Conservation (phyloP, 345 rosid species). For the Streptanthus diversifolius region DNA sequence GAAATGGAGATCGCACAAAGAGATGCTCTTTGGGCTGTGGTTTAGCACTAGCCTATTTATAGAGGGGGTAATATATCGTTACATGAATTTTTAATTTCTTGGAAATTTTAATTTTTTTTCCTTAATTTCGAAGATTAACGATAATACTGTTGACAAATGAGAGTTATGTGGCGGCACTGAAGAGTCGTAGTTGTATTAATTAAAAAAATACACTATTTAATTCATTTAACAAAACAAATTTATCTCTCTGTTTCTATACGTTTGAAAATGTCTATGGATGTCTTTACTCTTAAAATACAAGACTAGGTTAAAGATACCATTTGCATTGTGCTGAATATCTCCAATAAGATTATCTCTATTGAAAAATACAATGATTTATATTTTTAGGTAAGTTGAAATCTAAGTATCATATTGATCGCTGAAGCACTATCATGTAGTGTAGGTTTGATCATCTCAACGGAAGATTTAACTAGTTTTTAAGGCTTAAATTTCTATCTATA, state of each 20-base stretch:
- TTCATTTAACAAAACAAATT: not conserved
- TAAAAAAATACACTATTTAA: not conserved
- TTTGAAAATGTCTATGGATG: not conserved
- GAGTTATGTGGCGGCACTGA: constrained; percentile 9
- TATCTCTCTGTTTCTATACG: not conserved
- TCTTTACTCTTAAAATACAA: too few relatives aligned
- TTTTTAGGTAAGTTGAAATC: too few relatives aligned
- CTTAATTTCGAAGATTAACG: not conserved
- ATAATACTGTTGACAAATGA: not conserved
- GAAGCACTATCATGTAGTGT: too few relatives aligned
- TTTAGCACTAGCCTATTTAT: constrained; percentile 20
- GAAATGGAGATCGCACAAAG: not conserved
- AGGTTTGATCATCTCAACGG: not conserved
- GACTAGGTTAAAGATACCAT: too few relatives aligned
- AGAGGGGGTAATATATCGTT: not conserved
- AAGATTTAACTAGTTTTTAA: not conserved
- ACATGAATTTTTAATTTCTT: not conserved
- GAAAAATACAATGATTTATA: too few relatives aligned
- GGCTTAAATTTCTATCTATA: not conserved
- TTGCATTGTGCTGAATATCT: too few relatives aligned
- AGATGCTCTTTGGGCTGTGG: not conserved
- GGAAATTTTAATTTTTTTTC: not conserved
- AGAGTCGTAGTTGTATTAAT: not conserved
- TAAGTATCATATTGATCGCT: too few relatives aligned
- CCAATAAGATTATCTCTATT: too few relatives aligned